These are phyloP conservation scores for Nothophaeocryptopus gaeumannii DNA, from an alignment of 2,329 filamentous ascomycete species.

Conservation along the genomic window DNA sequence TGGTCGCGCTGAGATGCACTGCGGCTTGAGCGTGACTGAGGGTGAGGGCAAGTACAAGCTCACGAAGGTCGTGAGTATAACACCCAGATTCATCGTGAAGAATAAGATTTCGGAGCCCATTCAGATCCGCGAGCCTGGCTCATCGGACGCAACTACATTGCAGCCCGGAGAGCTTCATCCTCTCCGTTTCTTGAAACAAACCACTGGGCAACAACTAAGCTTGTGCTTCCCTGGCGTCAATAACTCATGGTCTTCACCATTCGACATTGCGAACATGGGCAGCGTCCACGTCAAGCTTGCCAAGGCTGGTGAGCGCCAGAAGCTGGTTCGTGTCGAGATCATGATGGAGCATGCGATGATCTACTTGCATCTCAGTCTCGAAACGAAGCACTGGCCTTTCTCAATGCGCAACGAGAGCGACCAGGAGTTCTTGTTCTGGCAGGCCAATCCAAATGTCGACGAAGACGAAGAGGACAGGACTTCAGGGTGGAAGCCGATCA, in stretches of 20 bases:
- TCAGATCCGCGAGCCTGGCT: constrained; percentile 86
- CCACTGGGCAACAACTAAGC: constrained; percentile 80
- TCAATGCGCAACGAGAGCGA: constrained; percentile 99
- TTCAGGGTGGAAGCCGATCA: constrained; percentile 86
- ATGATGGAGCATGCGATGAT: constrained; percentile 91
- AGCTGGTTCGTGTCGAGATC: constrained; percentile 80
- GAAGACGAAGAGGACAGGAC: constrained; percentile 79
- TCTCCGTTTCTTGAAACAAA: constrained; percentile 83
- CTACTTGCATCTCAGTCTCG: constrained; percentile 84
- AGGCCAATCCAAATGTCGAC: constrained; percentile 87
- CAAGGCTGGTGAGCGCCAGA: constrained; percentile 84
- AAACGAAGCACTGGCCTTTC: constrained; percentile 95
- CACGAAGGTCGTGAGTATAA: constrained; percentile 89
- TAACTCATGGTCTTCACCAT: constrained; percentile 96
- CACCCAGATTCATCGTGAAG: constrained; percentile 88
- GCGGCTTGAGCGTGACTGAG: constrained; percentile 82
- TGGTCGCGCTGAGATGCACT: constrained; percentile 77
- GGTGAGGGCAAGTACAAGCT: constrained; percentile 97
- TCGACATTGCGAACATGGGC: constrained; percentile 94
- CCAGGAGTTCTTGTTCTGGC: constrained; percentile 93
- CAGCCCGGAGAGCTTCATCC: constrained; percentile 77
- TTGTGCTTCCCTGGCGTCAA: constrained; percentile 91
- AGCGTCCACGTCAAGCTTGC: constrained; percentile 91
- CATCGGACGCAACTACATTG: constrained; percentile 77
- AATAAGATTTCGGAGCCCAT: constrained; percentile 89